Percentiles rank a stretch among this genome's conserved stretches.
Evolutionary conservation across 2,329 filamentous ascomycete genomes (phyloP).

Genomic region (Ceratocystis eucalypticola): DNA sequence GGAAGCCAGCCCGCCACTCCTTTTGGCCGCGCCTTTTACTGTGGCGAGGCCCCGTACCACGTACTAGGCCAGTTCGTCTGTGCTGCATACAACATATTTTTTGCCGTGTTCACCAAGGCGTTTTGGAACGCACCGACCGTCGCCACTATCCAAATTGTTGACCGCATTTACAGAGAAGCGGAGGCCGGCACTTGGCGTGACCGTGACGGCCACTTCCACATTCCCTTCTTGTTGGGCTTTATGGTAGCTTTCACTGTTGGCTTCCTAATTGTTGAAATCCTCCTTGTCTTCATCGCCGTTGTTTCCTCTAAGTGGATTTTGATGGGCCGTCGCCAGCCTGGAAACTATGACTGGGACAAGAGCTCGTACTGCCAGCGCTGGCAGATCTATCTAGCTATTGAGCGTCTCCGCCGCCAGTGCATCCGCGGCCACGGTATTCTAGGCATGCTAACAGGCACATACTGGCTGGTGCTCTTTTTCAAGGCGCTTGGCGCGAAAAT

Average conservation of each 20-base stretch:
- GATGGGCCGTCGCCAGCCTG: conserved; percentile 36
- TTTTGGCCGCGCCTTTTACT: conserved; percentile 44
- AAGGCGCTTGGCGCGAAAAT: conserved; percentile 39
- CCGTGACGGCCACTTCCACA: conserved; percentile 23
- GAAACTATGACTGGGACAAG: conserved; percentile 45
- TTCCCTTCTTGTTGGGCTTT: conserved; percentile 30
- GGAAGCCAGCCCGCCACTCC: conserved; percentile 25
- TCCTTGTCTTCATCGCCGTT: conserved; percentile 31
- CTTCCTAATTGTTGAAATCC: conserved; percentile 32
- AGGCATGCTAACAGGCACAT: conserved; percentile 39
- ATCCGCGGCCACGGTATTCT: conserved; percentile 38
- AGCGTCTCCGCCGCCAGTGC: conserved; percentile 37
- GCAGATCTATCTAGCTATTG: conserved; percentile 41
- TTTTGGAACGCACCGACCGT: conserved; percentile 40
- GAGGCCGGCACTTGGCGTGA: conserved; percentile 18
- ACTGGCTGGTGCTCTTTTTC: conserved; percentile 41
- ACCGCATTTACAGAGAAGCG: conserved; percentile 25
- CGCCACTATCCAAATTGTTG: conserved; percentile 35
- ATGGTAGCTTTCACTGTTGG: conserved; percentile 30
- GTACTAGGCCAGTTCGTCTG: conserved; percentile 37
- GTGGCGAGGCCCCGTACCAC: conserved; percentile 35
- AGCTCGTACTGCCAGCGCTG: conserved; percentile 44
- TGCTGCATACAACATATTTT: conserved; percentile 36
- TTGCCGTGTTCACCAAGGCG: conserved; percentile 33
- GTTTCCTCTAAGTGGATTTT: conserved; percentile 39